phyloP scores from a whole-genome alignment of 1,139 yeast genomes.

The Saccharomyces hybrid region DNA sequence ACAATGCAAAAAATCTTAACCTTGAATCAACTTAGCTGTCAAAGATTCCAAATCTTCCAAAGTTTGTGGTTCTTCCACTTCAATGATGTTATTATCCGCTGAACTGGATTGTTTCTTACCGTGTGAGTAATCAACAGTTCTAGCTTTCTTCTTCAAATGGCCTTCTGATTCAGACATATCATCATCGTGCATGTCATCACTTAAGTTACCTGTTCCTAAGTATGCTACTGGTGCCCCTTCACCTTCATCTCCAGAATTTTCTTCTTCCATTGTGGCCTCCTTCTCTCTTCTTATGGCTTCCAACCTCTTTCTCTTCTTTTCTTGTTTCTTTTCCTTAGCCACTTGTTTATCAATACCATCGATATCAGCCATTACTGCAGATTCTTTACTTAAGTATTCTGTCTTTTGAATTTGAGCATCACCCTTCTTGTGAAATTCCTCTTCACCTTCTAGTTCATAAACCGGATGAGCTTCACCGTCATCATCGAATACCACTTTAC shows the following conservation, averaged over 20 bases:
- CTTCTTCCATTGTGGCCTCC: conserved; percentile 33
- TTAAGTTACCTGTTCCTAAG: conserved; percentile 31
- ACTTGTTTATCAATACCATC: conserved; percentile 72
- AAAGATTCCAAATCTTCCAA: conserved; percentile 91
- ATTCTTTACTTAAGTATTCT: conserved; percentile 59
- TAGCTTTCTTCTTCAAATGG: conserved; percentile 45
- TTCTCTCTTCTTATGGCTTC: conserved; percentile 63
- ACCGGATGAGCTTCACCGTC: conserved; percentile 88
- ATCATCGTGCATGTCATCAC: conserved; percentile 37
- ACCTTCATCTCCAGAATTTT: conserved; percentile 30
- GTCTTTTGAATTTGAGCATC: conserved; percentile 63
- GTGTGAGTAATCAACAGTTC: conserved; percentile 20
- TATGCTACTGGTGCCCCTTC: conserved; percentile 21
- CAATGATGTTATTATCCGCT: conserved; percentile 42
- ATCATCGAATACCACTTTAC: conserved; percentile 82
- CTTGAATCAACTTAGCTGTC: conserved; percentile 54
- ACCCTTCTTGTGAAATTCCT: conserved; percentile 72
- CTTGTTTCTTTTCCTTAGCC: conserved; percentile 79
- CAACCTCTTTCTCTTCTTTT: conserved; percentile 82
- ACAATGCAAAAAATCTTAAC: conserved; percentile 5
- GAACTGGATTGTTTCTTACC: conserved; percentile 20
- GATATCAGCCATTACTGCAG: conserved; percentile 56
- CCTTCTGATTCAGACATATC: conserved; percentile 38
- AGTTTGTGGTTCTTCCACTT: conserved; percentile 81
- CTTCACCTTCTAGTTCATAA: conserved; percentile 87